phyloP scores from a whole-genome alignment of 148 eudicot species.

The Suaeda aralocaspica region DNA sequence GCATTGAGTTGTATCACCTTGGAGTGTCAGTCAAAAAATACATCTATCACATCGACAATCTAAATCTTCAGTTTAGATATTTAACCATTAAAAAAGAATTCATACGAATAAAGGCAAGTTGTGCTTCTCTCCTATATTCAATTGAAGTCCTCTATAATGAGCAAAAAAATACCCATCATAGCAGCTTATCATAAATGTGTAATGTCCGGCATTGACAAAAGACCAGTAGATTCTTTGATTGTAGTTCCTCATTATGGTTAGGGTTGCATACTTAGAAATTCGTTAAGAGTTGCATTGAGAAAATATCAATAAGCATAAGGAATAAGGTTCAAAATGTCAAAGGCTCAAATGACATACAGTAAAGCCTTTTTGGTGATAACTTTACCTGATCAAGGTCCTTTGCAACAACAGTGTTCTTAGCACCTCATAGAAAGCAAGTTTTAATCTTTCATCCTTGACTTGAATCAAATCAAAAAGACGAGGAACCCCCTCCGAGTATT shows the following conservation, averaged over 20 bases:
- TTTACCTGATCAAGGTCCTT: conserved; percentile 82
- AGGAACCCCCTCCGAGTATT: conserved; percentile 83
- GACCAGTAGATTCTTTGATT: neutral
- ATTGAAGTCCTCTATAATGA: too few species aligned
- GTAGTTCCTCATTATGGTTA: neutral
- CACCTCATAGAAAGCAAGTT: conserved; percentile 80
- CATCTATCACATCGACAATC: neutral
- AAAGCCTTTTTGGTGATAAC: neutral
- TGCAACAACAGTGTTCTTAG: conserved; percentile 86
- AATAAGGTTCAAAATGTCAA: neutral
- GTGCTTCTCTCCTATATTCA: neutral
- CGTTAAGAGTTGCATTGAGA: neutral
- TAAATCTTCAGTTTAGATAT: neutral
- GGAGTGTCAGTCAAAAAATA: too few species aligned
- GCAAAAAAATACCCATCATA: too few species aligned
- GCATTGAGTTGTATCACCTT: too few species aligned
- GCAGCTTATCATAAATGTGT: too few species aligned
- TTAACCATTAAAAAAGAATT: neutral
- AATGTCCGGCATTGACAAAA: neutral
- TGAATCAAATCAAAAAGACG: conserved; percentile 85
- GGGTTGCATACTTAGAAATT: neutral
- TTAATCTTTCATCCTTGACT: conserved; percentile 81
- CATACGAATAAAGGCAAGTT: neutral
- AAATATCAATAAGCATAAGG: neutral
- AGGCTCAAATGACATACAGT: neutral